Evolutionary conservation across 345 rosid genomes (phyloP).

Genomic region (Iberis pinnata): DNA sequence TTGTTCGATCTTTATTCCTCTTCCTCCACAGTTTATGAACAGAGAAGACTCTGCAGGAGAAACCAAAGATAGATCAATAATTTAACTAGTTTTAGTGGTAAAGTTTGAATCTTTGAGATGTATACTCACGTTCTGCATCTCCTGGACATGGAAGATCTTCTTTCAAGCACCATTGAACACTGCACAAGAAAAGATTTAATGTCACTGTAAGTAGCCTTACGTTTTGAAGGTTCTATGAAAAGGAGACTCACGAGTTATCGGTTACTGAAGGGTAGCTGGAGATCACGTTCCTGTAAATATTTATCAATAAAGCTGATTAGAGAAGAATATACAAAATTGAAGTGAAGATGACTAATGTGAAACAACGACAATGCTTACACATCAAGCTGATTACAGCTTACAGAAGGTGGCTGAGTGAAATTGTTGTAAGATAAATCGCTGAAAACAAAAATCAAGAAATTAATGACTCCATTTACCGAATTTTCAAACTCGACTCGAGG

Average conservation of each 20-base stretch:
- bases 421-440: slow-evolving; percentile 91
- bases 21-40: slow-evolving; percentile 81
- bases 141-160: slow-evolving; percentile 56
- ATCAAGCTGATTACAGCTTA: slow-evolving; percentile 34
- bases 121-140: slow-evolving; percentile 44
- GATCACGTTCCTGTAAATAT: slow-evolving; percentile 52
- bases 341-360: not conserved
- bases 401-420: slow-evolving; percentile 39
- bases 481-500: not conserved
- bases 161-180: slow-evolving; percentile 58
- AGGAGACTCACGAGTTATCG: slow-evolving; percentile 51
- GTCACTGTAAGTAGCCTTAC: not conserved
- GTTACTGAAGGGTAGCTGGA: slow-evolving; percentile 41
- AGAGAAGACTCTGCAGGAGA: slow-evolving; percentile 49
- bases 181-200: slow-evolving; percentile 17
- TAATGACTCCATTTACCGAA: no score
- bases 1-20: not conserved
- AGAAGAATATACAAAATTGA: not conserved
- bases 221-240: not conserved
- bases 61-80: not conserved
- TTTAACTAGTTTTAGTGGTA: not conserved
- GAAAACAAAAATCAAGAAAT: slow-evolving; percentile 10
- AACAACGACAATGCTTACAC: slow-evolving; percentile 41
- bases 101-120: no score
- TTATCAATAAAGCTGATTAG: slow-evolving; percentile 13